phyloP scores from a whole-genome alignment of 169 alveolate genomes.

The Babesia caballi region DNA sequence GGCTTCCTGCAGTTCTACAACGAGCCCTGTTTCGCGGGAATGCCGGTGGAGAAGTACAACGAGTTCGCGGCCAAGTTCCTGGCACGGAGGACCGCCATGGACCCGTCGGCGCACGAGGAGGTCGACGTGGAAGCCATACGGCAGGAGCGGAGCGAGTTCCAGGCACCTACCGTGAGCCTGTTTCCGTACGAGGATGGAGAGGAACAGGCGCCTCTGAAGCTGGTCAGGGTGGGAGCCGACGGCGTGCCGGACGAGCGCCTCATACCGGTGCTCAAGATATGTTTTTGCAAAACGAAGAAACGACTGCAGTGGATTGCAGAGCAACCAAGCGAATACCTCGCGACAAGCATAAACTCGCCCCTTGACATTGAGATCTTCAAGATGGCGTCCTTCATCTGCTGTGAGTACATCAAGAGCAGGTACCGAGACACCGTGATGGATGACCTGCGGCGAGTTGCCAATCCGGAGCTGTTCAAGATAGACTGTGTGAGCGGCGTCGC shows the following conservation, averaged over 20 bases:
- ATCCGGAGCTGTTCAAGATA: neutral
- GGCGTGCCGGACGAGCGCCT: constrained; percentile 48
- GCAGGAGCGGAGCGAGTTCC: constrained; percentile 1
- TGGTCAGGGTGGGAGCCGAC: constrained; percentile 4
- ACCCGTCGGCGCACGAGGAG: neutral
- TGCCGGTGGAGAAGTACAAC: constrained; percentile 51
- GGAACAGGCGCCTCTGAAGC: neutral
- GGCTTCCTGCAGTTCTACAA: constrained; percentile 31
- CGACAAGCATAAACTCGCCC: constrained; percentile 57
- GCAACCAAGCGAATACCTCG: constrained; percentile 19
- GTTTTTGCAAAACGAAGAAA: constrained; percentile 54
- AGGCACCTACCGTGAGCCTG: neutral
- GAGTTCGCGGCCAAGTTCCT: constrained; percentile 43
- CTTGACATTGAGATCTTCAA: constrained; percentile 56
- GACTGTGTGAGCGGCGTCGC: neutral
- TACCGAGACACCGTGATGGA: constrained; percentile 27
- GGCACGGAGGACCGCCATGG: neutral
- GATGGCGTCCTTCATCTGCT: constrained; percentile 41
- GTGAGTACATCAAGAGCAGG: constrained; percentile 12
- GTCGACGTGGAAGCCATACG: neutral
- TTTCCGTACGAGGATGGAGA: neutral
- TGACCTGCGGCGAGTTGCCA: constrained; percentile 7
- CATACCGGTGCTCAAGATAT: constrained; percentile 35
- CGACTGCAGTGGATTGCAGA: constrained; percentile 42
- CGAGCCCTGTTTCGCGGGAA: constrained; percentile 53